phyloP scores from a whole-genome alignment of 441 rosid species.

The Adansonia rubrostipa region DNA sequence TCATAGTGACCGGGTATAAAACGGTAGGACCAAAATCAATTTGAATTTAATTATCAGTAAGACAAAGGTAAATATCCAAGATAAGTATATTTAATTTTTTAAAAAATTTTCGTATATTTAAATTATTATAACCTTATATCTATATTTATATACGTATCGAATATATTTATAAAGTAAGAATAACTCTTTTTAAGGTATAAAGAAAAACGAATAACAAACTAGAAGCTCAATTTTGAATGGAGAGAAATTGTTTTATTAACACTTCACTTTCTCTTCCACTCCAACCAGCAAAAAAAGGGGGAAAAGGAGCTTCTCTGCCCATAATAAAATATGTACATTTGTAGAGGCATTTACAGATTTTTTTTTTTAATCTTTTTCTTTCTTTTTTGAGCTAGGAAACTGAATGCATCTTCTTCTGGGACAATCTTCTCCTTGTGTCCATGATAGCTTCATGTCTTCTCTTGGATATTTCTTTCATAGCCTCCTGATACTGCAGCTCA shows the following conservation, averaged over 20 bases:
- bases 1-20: too few species aligned
- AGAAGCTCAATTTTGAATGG: neutral
- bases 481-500: constrained; percentile 52
- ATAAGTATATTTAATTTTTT: too few species aligned
- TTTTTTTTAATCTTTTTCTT: too few species aligned
- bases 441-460: constrained; percentile 59
- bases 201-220: neutral
- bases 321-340: constrained; percentile 15
- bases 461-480: constrained; percentile 47
- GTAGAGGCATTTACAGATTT: constrained; percentile 18
- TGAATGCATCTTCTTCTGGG: constrained; percentile 36
- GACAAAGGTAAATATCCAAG: too few species aligned
- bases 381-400: neutral
- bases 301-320: neutral
- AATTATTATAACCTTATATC: too few species aligned
- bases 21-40: too few species aligned
- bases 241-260: neutral
- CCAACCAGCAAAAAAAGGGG: neutral
- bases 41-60: too few species aligned
- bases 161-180: too few species aligned
- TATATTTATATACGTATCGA: too few species aligned
- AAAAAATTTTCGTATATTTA: too few species aligned
- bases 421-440: constrained; percentile 49
- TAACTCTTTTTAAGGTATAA: neutral
- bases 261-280: neutral